These are phyloP conservation scores for Lactuca saligna DNA, from an alignment of 129 eudicot genomes.

Conservation along the genomic window DNA sequence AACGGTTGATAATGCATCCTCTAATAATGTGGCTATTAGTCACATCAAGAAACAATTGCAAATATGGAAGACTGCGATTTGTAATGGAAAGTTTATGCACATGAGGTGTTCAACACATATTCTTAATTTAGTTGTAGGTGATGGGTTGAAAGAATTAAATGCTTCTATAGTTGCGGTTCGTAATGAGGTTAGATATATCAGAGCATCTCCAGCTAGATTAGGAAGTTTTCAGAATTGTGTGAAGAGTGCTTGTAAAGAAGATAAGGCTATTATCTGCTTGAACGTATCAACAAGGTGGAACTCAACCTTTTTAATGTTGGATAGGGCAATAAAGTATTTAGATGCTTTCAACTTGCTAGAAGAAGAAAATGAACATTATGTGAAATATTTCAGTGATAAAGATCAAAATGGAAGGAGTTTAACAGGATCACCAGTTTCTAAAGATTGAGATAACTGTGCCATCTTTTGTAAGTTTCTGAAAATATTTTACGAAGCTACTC, in stretches of 20 bases:
- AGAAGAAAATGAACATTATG: background rate
- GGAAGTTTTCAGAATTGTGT: background rate
- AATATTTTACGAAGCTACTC: background rate
- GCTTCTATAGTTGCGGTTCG: background rate
- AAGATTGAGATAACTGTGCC: background rate
- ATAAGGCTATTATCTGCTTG: background rate
- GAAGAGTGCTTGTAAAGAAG: background rate
- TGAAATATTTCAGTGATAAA: background rate
- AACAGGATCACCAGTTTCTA: background rate
- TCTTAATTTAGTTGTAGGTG: background rate
- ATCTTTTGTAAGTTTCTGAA: background rate
- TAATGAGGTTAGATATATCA: background rate
- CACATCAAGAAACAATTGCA: background rate
- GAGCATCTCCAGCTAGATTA: background rate
- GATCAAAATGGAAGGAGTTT: background rate
- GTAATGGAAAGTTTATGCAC: background rate
- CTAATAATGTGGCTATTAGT: background rate
- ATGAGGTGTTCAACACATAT: background rate
- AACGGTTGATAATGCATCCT: background rate
- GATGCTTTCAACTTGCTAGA: conserved; percentile 1
- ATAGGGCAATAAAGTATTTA: background rate
- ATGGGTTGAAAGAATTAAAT: background rate
- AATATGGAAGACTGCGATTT: background rate
- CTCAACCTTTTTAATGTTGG: background rate
- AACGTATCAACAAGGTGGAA: conserved; percentile 1